These are phyloP conservation scores for Wickerhamomyces rabaulensis DNA, from an alignment of 805 yeast species.

Conservation along the genomic window DNA sequence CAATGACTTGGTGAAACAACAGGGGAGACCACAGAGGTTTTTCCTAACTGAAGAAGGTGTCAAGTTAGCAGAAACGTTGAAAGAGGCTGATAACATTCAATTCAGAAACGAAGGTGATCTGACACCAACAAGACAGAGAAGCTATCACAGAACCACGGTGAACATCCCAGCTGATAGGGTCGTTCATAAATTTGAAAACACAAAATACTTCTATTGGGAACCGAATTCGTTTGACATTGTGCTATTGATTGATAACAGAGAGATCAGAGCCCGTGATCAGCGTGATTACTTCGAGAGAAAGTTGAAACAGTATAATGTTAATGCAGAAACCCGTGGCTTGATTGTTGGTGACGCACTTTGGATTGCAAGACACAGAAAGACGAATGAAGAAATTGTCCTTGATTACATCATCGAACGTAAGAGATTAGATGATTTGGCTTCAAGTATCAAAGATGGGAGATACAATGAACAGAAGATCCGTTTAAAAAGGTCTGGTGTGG, in stretches of 20 bases:
- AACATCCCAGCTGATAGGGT: slow-evolving; percentile 4
- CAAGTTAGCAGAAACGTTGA: slow-evolving; percentile 53
- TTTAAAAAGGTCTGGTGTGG: slow-evolving; percentile 61
- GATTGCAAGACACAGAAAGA: slow-evolving; percentile 66
- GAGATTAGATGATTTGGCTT: slow-evolving; percentile 77
- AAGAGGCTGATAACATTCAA: slow-evolving; percentile 36
- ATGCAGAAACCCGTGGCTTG: slow-evolving; percentile 49
- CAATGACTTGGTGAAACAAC: slow-evolving; percentile 49
- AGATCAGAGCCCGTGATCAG: slow-evolving; percentile 61
- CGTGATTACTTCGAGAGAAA: slow-evolving; percentile 64
- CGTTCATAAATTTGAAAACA: slow-evolving; percentile 1
- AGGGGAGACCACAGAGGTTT: slow-evolving; percentile 58
- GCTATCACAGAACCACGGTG: slow-evolving; percentile 4
- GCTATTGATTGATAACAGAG: slow-evolving; percentile 76
- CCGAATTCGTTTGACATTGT: slow-evolving; percentile 52
- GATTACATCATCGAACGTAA: slow-evolving; percentile 89
- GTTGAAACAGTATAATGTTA: slow-evolving; percentile 43
- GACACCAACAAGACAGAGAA: slow-evolving; percentile 16
- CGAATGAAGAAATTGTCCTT: slow-evolving; percentile 60
- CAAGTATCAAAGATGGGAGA: slow-evolving; percentile 83
- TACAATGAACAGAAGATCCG: slow-evolving; percentile 83
- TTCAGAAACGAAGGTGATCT: slow-evolving; percentile 23
- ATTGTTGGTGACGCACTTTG: slow-evolving; percentile 86
- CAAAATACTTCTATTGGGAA: slow-evolving; percentile 47
- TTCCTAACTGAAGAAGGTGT: slow-evolving; percentile 66